Evolutionary conservation across 192 early-diverging fungal species (phyloP).

Genomic region (Podila verticillata): DNA sequence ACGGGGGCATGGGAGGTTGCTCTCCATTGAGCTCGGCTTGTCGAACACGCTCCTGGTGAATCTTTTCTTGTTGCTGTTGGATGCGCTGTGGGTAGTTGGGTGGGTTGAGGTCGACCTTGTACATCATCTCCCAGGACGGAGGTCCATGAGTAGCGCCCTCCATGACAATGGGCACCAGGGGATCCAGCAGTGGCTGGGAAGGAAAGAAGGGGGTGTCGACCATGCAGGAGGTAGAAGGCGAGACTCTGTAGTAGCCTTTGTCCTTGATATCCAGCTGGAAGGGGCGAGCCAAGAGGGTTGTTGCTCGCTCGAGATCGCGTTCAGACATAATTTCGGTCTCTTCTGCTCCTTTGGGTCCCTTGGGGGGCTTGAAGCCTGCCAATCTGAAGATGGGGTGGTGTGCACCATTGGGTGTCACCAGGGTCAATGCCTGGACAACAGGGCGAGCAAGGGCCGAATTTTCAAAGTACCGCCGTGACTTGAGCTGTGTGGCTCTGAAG

Average conservation of each 20-base stretch:
- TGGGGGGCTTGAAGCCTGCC: slow-evolving; percentile 26
- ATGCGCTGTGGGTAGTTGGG: slow-evolving; percentile 49
- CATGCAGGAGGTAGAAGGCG: slow-evolving; percentile 45
- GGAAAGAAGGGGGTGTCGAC: slow-evolving; percentile 49
- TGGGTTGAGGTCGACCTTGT: slow-evolving; percentile 43
- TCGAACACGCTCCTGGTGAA: slow-evolving; percentile 45
- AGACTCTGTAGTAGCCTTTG: slow-evolving; percentile 45
- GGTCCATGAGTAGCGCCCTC: slow-evolving; percentile 37
- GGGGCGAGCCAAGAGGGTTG: slow-evolving; percentile 37
- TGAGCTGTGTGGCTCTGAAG: slow-evolving; percentile 43
- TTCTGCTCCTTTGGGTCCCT: neutral
- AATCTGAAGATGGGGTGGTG: slow-evolving; percentile 45
- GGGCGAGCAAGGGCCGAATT: slow-evolving; percentile 46
- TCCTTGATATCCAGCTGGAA: slow-evolving; percentile 47
- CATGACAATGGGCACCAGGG: slow-evolving; percentile 39
- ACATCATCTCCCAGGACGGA: slow-evolving; percentile 50
- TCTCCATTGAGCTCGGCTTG: slow-evolving; percentile 32
- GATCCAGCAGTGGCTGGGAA: slow-evolving; percentile 43
- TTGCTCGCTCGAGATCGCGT: slow-evolving; percentile 33
- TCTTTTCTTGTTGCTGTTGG: slow-evolving; percentile 50
- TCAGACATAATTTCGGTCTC: slow-evolving; percentile 28
- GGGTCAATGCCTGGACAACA: slow-evolving; percentile 41
- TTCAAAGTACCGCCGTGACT: slow-evolving; percentile 48
- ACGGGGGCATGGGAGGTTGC: slow-evolving; percentile 27
- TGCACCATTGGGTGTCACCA: slow-evolving; percentile 39